Evolutionary conservation across 768 basidiomycete species (phyloP).

Genomic region (Asterophora parasitica): DNA sequence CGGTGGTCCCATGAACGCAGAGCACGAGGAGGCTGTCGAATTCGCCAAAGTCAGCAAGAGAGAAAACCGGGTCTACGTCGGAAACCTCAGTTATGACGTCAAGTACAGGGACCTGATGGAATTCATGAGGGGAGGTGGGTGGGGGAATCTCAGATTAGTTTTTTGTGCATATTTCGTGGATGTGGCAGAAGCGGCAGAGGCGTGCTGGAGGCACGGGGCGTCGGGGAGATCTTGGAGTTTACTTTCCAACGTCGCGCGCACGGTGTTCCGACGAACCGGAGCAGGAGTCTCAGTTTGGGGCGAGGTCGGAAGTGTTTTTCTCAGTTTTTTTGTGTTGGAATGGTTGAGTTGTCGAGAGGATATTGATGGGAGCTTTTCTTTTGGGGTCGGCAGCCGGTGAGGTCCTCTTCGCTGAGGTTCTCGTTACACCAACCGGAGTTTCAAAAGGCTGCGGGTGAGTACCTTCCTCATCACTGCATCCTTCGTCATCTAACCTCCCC

Average conservation of each 20-base stretch:
- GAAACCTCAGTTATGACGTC: conserved; percentile 98
- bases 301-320: conserved; percentile 34
- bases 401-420: conserved; percentile 99
- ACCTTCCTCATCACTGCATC: neutral
- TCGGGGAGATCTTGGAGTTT: conserved; percentile 19
- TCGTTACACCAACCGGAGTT: conserved; percentile 91
- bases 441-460: conserved; percentile 99
- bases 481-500: conserved; percentile 12
- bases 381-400: conserved; percentile 95
- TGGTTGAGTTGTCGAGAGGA: conserved; percentile 71
- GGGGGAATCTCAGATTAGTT: conserved; percentile 64
- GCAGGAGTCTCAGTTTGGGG: conserved; percentile 33
- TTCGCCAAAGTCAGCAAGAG: conserved; percentile 95
- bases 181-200: conserved; percentile 26
- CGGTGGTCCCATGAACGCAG: conserved; percentile 85
- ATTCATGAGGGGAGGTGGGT: conserved; percentile 99
- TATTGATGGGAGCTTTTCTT: conserved; percentile 93
- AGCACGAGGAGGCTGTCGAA: conserved; percentile 90
- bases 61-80: conserved; percentile 98
- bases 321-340: conserved; percentile 40
- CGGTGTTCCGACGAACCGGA: conserved; percentile 30
- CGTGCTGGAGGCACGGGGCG: conserved; percentile 15
- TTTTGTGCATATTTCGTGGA: conserved; percentile 40
- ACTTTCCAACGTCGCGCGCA: conserved; percentile 18
- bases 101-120: conserved; percentile 98